A percentile compares a stretch with the other conserved stretches of the same genome.
phyloP scores from a whole-genome alignment of 306 rosid species.

The Pyrus pyrifolia region DNA sequence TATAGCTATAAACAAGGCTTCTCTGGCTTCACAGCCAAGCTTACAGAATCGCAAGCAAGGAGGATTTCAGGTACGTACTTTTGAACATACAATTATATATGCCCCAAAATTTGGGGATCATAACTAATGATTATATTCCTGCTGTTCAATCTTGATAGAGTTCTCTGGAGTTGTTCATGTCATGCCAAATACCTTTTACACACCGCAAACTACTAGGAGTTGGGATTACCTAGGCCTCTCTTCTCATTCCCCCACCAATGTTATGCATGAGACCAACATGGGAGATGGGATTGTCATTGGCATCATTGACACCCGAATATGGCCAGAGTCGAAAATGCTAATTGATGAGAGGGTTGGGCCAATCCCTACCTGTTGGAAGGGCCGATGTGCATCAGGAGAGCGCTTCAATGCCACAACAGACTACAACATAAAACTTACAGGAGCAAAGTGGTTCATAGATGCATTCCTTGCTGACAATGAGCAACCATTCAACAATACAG shows the following conservation, averaged over 20 bases:
- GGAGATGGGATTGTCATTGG: conserved; percentile 12
- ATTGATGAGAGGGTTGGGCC: conserved; percentile 1
- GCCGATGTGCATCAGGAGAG: neutral
- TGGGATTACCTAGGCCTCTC: conserved; percentile 13
- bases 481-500: conserved; percentile 22
- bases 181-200: neutral
- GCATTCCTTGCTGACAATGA: conserved; percentile 31
- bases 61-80: neutral
- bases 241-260: neutral
- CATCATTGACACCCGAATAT: neutral
- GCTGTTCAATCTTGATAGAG: neutral
- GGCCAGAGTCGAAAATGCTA: conserved; percentile 8
- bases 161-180: neutral
- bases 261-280: neutral
- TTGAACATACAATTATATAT: no score
- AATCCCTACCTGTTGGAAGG: conserved; percentile 19
- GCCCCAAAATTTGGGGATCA: no score
- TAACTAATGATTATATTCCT: neutral
- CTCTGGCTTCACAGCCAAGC: conserved; percentile 34
- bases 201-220: conserved; percentile 2
- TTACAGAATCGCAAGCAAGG: conserved; percentile 29
- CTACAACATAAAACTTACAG: conserved; percentile 9
- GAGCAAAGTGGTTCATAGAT: conserved; percentile 1
- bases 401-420: neutral
- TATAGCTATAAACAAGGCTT: conserved; percentile 36